These are phyloP conservation scores for Cryptococcus sp. DNA, from an alignment of 1,284 basidiomycete species.

Conservation along the genomic window DNA sequence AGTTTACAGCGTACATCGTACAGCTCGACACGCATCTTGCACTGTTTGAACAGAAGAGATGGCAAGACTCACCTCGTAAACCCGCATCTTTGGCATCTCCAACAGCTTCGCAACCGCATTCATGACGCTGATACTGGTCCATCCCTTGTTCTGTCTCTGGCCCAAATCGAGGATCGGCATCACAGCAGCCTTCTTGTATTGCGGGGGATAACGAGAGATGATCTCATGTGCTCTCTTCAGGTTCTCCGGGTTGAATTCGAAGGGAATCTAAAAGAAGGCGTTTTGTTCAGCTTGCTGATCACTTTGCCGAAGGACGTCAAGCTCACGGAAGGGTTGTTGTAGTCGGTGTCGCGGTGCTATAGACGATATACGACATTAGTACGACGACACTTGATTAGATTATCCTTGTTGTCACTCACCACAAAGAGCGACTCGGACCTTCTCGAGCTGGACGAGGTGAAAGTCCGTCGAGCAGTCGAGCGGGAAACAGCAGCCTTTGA, in stretches of 20 bases:
- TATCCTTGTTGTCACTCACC: conserved; percentile 51
- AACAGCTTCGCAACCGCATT: conserved; percentile 92
- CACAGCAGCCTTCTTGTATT: conserved; percentile 97
- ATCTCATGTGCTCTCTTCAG: conserved; percentile 82
- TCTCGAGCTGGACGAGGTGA: conserved; percentile 57
- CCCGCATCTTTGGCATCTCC: conserved; percentile 96
- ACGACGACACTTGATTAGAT: too few relatives aligned
- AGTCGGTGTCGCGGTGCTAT: conserved; percentile 88
- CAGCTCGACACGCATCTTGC: too few relatives aligned
- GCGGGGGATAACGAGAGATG: conserved; percentile 88
- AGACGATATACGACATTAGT: background rate
- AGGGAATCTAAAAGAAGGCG: conserved; percentile 68
- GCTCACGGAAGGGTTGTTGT: conserved; percentile 71
- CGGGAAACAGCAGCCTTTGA: conserved; percentile 25
- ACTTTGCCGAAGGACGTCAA: background rate
- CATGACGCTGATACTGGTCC: conserved; percentile 99
- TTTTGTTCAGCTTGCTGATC: conserved; percentile 7
- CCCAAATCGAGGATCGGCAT: conserved; percentile 96
- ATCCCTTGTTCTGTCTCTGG: conserved; percentile 96
- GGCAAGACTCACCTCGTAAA: conserved; percentile 72
- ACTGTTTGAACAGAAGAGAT: too few relatives aligned
- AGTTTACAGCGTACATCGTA: too few relatives aligned
- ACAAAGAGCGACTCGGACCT: conserved; percentile 65
- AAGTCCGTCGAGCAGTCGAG: conserved; percentile 47
- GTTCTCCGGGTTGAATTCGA: conserved; percentile 82